Conservation (phyloP, 306 rosid species). For the Trifolium dubium region DNA sequence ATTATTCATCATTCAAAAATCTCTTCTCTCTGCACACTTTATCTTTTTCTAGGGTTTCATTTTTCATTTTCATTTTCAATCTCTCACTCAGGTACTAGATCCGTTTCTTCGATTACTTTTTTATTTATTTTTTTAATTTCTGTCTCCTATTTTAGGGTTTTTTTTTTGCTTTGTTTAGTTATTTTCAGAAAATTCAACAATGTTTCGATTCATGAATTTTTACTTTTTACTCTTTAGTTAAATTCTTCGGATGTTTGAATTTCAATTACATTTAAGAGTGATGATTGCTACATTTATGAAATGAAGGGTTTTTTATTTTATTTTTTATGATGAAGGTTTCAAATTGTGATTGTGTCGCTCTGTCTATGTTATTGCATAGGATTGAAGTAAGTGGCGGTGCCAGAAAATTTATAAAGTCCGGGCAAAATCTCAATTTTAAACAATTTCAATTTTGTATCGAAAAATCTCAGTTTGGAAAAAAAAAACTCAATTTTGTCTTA, state of each 20-base stretch:
- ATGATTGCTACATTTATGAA: not conserved
- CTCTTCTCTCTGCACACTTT: not conserved
- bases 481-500: too few relatives aligned
- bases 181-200: not conserved
- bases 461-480: too few relatives aligned
- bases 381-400: not conserved
- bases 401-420: too few relatives aligned
- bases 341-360: not conserved
- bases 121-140: not conserved
- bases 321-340: too few relatives aligned
- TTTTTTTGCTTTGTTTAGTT: not conserved
- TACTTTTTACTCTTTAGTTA: not conserved
- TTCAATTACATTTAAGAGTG: not conserved
- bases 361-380: not conserved
- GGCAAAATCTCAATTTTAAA: too few relatives aligned
- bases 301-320: too few relatives aligned
- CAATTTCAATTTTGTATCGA: too few relatives aligned
- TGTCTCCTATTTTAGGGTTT: conserved; percentile 26
- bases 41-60: conserved; percentile 45
- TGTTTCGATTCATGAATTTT: conserved; percentile 20
- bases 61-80: conserved; percentile 13
- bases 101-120: not conserved
- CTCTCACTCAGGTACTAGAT: conserved; percentile 38
- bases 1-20: not conserved
- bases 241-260: not conserved